Conservation (phyloP, 495 filamentous ascomycete genomes). For the Penicillium longicatenatum region DNA sequence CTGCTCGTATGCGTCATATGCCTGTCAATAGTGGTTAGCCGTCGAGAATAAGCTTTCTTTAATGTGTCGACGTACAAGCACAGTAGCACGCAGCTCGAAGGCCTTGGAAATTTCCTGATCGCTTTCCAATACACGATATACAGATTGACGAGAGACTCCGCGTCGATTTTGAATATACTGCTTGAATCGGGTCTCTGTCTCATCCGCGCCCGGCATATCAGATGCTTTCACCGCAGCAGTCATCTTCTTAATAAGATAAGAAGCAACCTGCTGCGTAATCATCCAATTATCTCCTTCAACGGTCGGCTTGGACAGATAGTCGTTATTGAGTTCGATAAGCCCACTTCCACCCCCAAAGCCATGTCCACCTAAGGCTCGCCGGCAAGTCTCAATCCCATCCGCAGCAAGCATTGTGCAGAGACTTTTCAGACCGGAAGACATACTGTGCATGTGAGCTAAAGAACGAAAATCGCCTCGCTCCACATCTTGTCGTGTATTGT, state of each 20-base stretch:
- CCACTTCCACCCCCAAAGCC: constrained; percentile 52
- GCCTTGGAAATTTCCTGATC: constrained; percentile 42
- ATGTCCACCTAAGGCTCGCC: constrained; percentile 51
- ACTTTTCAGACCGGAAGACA: constrained; percentile 51
- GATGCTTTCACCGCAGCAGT: constrained; percentile 29
- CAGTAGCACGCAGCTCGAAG: constrained; percentile 45
- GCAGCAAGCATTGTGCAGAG: constrained; percentile 51
- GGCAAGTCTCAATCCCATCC: constrained; percentile 52
- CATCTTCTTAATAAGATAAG: constrained; percentile 53
- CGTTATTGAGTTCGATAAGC: constrained; percentile 47
- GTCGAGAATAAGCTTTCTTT: neutral
- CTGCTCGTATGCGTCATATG: constrained; percentile 44
- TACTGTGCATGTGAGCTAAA: constrained; percentile 49
- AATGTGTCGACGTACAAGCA: constrained; percentile 24
- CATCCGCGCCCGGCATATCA: constrained; percentile 13
- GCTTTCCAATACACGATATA: constrained; percentile 20
- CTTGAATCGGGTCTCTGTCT: constrained; percentile 27
- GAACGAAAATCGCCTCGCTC: constrained; percentile 43
- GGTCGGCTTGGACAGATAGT: constrained; percentile 52
- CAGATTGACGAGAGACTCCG: neutral
- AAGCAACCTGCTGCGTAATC: constrained; percentile 52
- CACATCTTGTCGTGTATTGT: constrained; percentile 37
- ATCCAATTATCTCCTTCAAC: constrained; percentile 59
- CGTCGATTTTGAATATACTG: constrained; percentile 19
- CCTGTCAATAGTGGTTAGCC: constrained; percentile 16